These are phyloP conservation scores for Cronartium ribicola DNA, from an alignment of 1,284 basidiomycete genomes.

Conservation along the genomic window DNA sequence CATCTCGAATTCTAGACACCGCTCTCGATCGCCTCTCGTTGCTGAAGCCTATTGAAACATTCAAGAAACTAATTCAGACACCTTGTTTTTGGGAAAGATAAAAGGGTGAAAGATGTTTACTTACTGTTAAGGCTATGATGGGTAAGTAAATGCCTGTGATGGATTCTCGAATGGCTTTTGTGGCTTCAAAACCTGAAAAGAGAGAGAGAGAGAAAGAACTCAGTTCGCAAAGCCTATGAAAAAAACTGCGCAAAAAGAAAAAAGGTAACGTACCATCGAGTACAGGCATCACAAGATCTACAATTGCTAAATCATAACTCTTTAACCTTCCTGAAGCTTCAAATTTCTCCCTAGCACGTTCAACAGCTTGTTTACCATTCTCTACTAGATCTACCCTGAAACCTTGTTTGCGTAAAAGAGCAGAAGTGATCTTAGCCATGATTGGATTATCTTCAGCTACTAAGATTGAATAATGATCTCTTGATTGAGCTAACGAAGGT, in stretches of 20 bases:
- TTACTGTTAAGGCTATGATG: conserved; percentile 24
- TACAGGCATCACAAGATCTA: conserved; percentile 23
- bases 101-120: neutral
- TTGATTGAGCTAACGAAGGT: conserved; percentile 42
- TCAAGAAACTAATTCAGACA: conserved; percentile 40
- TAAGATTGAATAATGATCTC: conserved; percentile 50
- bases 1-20: conserved; percentile 47
- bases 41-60: conserved; percentile 48
- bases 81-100: neutral
- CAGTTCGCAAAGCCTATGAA: neutral
- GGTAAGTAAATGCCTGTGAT: conserved; percentile 15
- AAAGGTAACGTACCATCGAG: conserved; percentile 41
- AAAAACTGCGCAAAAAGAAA: neutral
- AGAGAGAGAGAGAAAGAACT: neutral
- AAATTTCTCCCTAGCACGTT: conserved; percentile 8
- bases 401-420: conserved; percentile 49
- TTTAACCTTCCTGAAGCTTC: neutral
- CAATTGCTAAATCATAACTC: conserved; percentile 47
- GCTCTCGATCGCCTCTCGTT: conserved; percentile 49
- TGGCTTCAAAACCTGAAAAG: conserved; percentile 13
- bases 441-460: conserved; percentile 50
- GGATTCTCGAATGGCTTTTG: conserved; percentile 18
- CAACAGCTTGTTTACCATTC: conserved; percentile 46
- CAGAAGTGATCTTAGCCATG: conserved; percentile 49
- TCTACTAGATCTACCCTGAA: conserved; percentile 48